These are phyloP conservation scores for Apiotrichum siamense DNA, from an alignment of 1,284 basidiomycete genomes.

Conservation along the genomic window DNA sequence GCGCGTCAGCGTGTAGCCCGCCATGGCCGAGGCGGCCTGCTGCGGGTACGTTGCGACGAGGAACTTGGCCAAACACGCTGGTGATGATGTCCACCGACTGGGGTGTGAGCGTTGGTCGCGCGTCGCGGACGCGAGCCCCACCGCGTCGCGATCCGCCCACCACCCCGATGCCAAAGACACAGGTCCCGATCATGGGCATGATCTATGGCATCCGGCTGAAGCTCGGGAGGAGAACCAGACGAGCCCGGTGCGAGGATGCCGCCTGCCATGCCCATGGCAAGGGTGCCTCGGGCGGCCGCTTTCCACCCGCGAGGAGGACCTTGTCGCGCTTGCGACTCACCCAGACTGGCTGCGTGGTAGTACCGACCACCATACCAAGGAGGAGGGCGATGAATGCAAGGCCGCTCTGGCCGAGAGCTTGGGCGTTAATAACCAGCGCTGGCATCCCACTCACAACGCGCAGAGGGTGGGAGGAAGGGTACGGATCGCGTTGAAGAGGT, in stretches of 20 bases:
- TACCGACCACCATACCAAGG: neutral
- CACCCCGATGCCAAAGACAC: slow-evolving; percentile 29
- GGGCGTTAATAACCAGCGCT: neutral
- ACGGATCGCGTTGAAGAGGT: neutral
- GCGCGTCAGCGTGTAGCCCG: neutral
- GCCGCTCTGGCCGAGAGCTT: neutral
- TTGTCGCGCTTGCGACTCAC: neutral
- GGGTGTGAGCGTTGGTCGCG: neutral
- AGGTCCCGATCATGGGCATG: slow-evolving; percentile 23
- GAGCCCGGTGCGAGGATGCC: slow-evolving; percentile 27
- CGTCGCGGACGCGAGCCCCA: too few species aligned
- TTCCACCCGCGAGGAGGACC: neutral
- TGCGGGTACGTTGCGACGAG: slow-evolving; percentile 7
- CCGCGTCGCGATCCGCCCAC: too few species aligned
- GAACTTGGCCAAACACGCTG: slow-evolving; percentile 12
- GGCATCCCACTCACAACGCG: neutral
- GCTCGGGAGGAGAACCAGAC: neutral
- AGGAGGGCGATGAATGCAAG: neutral
- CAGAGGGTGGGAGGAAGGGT: neutral
- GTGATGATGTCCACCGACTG: neutral
- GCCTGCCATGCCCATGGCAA: slow-evolving; percentile 24
- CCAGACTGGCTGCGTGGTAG: neutral
- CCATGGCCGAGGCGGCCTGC: slow-evolving; percentile 19
- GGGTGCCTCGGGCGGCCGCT: slow-evolving; percentile 26
- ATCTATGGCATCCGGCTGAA: slow-evolving; percentile 22